These are phyloP conservation scores for Dimocarpus longan DNA, from an alignment of 345 rosid genomes.

Conservation along the genomic window DNA sequence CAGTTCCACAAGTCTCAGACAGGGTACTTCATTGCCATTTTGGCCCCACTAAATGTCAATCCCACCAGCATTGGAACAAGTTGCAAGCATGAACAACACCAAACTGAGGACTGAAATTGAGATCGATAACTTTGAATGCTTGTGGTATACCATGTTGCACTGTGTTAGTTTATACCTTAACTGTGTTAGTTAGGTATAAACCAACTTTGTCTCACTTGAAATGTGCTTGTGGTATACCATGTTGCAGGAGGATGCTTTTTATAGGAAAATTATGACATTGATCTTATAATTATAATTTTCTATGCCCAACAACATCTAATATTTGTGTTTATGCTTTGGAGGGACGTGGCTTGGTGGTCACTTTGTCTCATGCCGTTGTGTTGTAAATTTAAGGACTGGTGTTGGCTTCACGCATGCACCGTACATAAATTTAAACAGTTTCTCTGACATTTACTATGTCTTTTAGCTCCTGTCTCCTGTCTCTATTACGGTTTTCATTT, in stretches of 20 bases:
- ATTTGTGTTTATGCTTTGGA: neutral
- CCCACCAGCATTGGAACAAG: constrained; percentile 24
- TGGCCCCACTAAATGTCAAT: constrained; percentile 44
- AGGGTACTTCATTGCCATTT: constrained; percentile 34
- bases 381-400: neutral
- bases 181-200: neutral
- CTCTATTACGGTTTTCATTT: neutral
- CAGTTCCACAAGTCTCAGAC: constrained; percentile 30
- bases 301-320: neutral
- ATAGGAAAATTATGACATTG: neutral
- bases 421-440: neutral
- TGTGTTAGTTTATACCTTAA: no score
- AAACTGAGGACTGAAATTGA: neutral
- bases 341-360: neutral
- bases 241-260: neutral
- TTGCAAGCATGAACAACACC: neutral
- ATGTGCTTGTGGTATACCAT: neutral
- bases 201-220: no score
- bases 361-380: neutral
- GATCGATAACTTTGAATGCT: constrained; percentile 6
- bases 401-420: neutral
- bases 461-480: neutral
- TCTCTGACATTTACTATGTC: neutral
- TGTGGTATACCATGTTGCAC: no score
- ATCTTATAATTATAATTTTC: neutral